phyloP scores from a whole-genome alignment of 148 eudicot species.

The Heliamphora exappendiculata region DNA sequence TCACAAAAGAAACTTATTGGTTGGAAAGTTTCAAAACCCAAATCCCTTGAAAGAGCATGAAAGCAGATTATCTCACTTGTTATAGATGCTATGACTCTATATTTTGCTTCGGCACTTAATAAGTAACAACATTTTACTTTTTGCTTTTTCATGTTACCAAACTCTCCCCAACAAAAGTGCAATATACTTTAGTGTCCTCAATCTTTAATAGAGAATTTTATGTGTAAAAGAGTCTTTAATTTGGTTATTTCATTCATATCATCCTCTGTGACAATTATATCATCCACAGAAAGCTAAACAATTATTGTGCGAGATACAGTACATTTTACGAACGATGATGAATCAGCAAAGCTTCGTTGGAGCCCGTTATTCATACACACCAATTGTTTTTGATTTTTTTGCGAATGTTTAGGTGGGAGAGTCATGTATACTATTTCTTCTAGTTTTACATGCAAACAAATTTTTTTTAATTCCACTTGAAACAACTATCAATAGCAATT shows the following conservation, averaged over 20 bases:
- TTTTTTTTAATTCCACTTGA: not conserved
- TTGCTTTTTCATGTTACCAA: not conserved
- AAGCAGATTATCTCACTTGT: constrained; percentile 1
- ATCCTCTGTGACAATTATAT: not conserved
- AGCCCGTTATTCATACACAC: not conserved
- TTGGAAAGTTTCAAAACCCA: not conserved
- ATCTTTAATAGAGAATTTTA: not conserved
- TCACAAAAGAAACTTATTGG: not conserved
- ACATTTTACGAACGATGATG: not conserved
- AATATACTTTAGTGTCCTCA: not conserved
- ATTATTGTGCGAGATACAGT: not conserved
- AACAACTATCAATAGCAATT: not conserved
- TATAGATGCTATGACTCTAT: not conserved
- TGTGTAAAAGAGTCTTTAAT: not conserved
- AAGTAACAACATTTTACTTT: not conserved
- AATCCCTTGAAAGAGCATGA: not conserved
- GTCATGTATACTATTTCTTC: not conserved
- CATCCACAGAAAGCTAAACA: not conserved
- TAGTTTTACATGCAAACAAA: not conserved
- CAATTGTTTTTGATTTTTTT: not conserved
- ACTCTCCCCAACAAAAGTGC: not conserved
- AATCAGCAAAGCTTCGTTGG: not conserved
- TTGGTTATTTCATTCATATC: not conserved
- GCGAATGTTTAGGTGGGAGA: not conserved
- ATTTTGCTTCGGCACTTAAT: not conserved